Base-by-base conservation (phyloP, 257 asterid species). In the Schizonepeta tenuifolia region DNA sequence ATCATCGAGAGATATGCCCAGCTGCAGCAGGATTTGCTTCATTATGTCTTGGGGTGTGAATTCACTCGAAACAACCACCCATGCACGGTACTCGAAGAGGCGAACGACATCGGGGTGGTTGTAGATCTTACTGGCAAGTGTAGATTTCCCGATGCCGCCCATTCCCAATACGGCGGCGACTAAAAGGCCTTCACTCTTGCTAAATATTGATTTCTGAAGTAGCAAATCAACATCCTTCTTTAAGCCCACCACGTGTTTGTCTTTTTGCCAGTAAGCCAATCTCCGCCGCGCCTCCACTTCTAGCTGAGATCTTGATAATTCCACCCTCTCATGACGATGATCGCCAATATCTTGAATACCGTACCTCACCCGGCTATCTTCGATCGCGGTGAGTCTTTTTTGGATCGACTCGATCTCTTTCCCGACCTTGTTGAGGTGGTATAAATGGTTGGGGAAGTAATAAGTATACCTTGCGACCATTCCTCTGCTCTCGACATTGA, bases 51-150 rank as follows among this genome's bases (percentile, higher is more conserved):
- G 10, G 1, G 57, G 60, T 3, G 22, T 56, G 51, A 67, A 62
- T 4, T 78, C 73, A 7, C 31, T 53, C 4, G 79, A 74, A 55
- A 69, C 79, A 50, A 64, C 70, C 2, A 74, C 74, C 77, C 83
- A 78, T 14, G 73, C 83, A 26, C 79, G 59, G 14, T 10, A 0
- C 2, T 74, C 70, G 40, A 74, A 79, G 6, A 6, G 38, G 9
- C 0, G 14, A 11, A 38, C 63, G 21, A 74, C 33, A 1, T 15
- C 51, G 9, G 43, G 4, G 49, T 70, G 70, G 22, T 70, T 75
- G 35, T 69, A 70, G 21, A 74, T 72, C 20, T 11, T 60, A 8
- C 55, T 73, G 2, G 82, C 82, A 3, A 78, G 72, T 2, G 79
- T 78, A 7, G 73, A 55, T 33, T 74, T 74, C 28, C 79, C 74